These are phyloP conservation scores for Penstemon davidsonii DNA, from an alignment of 257 asterid genomes.

Conservation along the genomic window DNA sequence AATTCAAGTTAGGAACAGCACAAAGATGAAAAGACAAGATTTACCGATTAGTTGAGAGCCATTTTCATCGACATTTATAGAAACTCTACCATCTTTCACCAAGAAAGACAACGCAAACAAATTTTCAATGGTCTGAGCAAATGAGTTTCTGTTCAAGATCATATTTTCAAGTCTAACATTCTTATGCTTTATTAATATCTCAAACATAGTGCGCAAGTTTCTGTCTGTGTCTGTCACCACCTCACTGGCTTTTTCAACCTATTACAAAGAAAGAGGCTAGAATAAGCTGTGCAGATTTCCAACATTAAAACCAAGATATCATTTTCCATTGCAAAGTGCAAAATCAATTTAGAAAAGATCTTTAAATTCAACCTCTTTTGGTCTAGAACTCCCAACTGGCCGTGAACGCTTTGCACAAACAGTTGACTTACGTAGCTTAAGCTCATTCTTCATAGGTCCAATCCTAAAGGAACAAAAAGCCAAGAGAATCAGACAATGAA, in stretches of 20 bases:
- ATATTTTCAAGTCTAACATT: constrained; percentile 45
- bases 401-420: constrained; percentile 27
- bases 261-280: not conserved
- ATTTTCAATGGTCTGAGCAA: constrained; percentile 62
- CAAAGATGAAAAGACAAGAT: not conserved
- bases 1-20: not conserved
- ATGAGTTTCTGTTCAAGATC: constrained; percentile 44
- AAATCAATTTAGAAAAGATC: too few species aligned
- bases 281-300: not conserved
- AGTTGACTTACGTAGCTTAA: constrained; percentile 30
- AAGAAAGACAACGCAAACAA: constrained; percentile 59
- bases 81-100: constrained; percentile 58
- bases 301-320: too few species aligned
- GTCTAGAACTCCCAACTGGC: constrained; percentile 23
- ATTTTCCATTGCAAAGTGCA: too few species aligned
- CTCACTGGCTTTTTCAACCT: constrained; percentile 38
- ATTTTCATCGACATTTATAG: constrained; percentile 35
- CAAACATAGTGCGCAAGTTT: constrained; percentile 45
- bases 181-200: constrained; percentile 34
- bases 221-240: constrained; percentile 39
- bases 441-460: constrained; percentile 44
- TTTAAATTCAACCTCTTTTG: constrained; percentile 36
- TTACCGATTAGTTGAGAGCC: constrained; percentile 51
- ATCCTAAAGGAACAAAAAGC: constrained; percentile 30
- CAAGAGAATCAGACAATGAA: not conserved